Evolutionary conservation across 2,329 filamentous ascomycete species (phyloP).

Genomic region (Neopestalotiopsis clavispora): DNA sequence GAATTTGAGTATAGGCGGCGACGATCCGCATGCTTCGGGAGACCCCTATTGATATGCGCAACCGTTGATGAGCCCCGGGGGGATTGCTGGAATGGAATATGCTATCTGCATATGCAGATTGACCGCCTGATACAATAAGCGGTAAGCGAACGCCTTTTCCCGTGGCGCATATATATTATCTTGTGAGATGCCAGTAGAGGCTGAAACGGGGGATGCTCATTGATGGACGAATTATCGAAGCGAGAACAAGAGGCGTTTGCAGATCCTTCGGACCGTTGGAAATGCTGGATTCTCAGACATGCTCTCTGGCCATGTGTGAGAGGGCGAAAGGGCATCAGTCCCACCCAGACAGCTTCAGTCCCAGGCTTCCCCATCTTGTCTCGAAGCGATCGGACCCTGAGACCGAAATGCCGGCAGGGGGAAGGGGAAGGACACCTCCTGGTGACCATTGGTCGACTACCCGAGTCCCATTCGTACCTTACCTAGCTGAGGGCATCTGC

Average conservation of each 20-base stretch:
- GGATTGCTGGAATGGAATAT: too few relatives aligned
- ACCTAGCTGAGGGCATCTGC: neutral
- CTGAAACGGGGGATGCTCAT: neutral
- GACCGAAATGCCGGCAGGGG: conserved; percentile 15
- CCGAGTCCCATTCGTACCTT: neutral
- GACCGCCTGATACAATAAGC: neutral
- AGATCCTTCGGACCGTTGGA: conserved; percentile 1
- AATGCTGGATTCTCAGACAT: neutral
- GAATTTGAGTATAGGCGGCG: neutral
- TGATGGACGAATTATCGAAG: conserved; percentile 12
- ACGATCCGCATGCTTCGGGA: neutral
- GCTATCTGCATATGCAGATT: neutral
- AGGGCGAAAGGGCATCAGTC: neutral
- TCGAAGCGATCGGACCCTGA: neutral
- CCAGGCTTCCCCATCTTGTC: neutral
- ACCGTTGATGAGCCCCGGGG: neutral
- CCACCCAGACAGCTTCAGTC: neutral
- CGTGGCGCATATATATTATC: neutral
- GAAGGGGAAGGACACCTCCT: neutral
- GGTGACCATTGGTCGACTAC: neutral
- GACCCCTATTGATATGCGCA: neutral
- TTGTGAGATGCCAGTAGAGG: neutral
- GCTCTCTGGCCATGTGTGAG: neutral
- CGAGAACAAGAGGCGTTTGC: neutral
- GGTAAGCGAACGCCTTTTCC: neutral